phyloP scores from a whole-genome alignment of 768 basidiomycete genomes.

The Lentinula boryana region DNA sequence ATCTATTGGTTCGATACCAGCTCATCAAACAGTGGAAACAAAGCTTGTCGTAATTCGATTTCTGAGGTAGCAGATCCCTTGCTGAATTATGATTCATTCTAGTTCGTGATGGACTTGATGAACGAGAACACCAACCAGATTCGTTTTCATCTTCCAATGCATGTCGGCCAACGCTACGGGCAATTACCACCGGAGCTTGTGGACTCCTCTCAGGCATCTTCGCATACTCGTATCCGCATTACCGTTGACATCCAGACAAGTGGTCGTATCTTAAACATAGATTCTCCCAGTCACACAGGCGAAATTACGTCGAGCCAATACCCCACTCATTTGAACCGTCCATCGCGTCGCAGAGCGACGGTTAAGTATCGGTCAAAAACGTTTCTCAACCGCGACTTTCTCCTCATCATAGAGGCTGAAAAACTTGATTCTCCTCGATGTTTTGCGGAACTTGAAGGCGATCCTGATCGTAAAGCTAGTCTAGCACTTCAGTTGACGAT shows the following conservation, averaged over 20 bases:
- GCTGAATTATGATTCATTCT: not conserved
- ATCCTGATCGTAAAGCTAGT: conserved; percentile 20
- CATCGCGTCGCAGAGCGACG: conserved; percentile 34
- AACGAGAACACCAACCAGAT: conserved; percentile 42
- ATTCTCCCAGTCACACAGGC: conserved; percentile 38
- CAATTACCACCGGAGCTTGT: conserved; percentile 30
- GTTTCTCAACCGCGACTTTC: conserved; percentile 44
- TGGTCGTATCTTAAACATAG: conserved; percentile 31
- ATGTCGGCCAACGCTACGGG: conserved; percentile 50
- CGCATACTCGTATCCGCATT: conserved; percentile 32
- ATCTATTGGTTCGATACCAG: conserved; percentile 49
- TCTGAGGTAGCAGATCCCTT: not conserved
- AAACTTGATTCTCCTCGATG: conserved; percentile 50
- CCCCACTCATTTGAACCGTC: conserved; percentile 23
- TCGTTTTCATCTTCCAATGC: conserved; percentile 48
- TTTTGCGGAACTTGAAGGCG: conserved; percentile 39
- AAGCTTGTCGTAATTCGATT: conserved; percentile 33
- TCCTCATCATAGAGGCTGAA: conserved; percentile 41
- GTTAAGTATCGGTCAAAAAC: conserved; percentile 31
- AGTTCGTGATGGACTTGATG: conserved; percentile 51
- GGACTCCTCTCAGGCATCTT: conserved; percentile 20
- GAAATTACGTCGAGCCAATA: conserved; percentile 27
- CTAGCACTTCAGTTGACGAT: conserved; percentile 49
- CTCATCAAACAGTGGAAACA: conserved; percentile 30
- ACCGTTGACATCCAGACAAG: conserved; percentile 43